These are phyloP conservation scores for Microbotryum scabiosae DNA, from an alignment of 1,284 basidiomycete species.

Conservation along the genomic window DNA sequence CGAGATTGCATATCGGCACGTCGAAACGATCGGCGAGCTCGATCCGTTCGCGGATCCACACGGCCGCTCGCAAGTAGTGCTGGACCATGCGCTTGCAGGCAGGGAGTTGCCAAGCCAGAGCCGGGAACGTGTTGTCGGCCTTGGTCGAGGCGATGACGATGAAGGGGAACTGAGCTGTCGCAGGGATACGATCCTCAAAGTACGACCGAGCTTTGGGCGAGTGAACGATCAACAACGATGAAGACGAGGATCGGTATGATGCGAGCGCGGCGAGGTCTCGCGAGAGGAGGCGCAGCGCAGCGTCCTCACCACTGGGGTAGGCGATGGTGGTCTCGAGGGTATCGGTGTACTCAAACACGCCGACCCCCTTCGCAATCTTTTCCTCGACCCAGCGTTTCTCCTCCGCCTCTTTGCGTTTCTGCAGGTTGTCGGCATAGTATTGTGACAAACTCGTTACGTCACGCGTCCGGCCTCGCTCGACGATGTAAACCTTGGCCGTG, in stretches of 20 bases:
- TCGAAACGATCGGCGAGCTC: constrained; percentile 85
- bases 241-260: constrained; percentile 57
- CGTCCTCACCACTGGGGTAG: constrained; percentile 70
- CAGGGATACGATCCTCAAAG: constrained; percentile 67
- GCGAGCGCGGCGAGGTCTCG: constrained; percentile 63
- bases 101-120: constrained; percentile 49
- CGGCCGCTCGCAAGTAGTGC: constrained; percentile 69
- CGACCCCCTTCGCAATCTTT: constrained; percentile 30
- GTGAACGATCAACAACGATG: constrained; percentile 67
- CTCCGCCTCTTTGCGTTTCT: constrained; percentile 43
- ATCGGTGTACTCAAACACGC: constrained; percentile 58
- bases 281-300: constrained; percentile 80
- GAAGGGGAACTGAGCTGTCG: constrained; percentile 76
- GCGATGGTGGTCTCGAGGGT: constrained; percentile 59
- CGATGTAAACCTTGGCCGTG: constrained; percentile 68
- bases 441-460: constrained; percentile 73
- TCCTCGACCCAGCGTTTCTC: constrained; percentile 33
- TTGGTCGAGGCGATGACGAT: constrained; percentile 73
- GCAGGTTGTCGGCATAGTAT: constrained; percentile 55
- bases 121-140: constrained; percentile 42
- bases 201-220: constrained; percentile 77
- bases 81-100: constrained; percentile 60
- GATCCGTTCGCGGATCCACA: constrained; percentile 73
- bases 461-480: constrained; percentile 76
- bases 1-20: constrained; percentile 79